Percentiles rank a stretch among this genome's conserved stretches.
Conservation (phyloP, 1,139 yeast species). For the Meyerozyma sp. region DNA sequence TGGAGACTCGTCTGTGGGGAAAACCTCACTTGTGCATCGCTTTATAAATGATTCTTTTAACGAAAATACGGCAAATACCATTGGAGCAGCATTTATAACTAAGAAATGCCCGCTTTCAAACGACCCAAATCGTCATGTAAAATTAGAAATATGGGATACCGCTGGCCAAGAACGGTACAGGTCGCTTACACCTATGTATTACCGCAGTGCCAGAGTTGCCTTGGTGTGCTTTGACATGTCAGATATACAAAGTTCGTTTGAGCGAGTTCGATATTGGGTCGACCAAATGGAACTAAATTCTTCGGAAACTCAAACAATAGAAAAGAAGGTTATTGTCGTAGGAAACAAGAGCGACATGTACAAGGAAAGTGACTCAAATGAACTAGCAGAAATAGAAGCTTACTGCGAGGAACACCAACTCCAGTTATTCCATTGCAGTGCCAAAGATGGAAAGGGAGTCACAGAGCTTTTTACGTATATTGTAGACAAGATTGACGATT, state of each 20-base stretch:
- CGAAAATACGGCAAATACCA: constrained; percentile 28
- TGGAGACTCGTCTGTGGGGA: constrained; percentile 46
- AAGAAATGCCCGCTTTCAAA: constrained; percentile 3
- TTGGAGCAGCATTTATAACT: constrained; percentile 13
- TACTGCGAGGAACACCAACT: constrained; percentile 12
- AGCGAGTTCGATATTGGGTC: constrained; percentile 11
- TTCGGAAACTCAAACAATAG: constrained; percentile 6
- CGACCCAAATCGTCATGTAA: constrained; percentile 31
- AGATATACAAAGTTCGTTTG: constrained; percentile 6
- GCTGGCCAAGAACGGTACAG: constrained; percentile 48
- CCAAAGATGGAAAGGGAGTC: constrained; percentile 44
- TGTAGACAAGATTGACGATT: constrained; percentile 34
- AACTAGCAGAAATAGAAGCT: constrained; percentile 6
- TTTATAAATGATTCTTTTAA: constrained; percentile 35
- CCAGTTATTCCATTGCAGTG: constrained; percentile 35
- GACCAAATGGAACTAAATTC: constrained; percentile 10
- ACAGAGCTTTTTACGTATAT: constrained; percentile 36
- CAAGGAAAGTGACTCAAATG: background rate
- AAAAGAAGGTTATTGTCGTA: constrained; percentile 5
- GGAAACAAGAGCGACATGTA: constrained; percentile 10
- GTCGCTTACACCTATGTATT: constrained; percentile 45
- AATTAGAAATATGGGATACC: constrained; percentile 48
- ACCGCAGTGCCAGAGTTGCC: constrained; percentile 35
- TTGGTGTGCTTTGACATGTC: constrained; percentile 11
- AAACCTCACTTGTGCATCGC: constrained; percentile 41